A percentile compares a stretch with the other conserved stretches of the same genome.
Evolutionary conservation across 108 stramenopile species (phyloP).

Genomic region (Pseudonitzschia delicatissima): DNA sequence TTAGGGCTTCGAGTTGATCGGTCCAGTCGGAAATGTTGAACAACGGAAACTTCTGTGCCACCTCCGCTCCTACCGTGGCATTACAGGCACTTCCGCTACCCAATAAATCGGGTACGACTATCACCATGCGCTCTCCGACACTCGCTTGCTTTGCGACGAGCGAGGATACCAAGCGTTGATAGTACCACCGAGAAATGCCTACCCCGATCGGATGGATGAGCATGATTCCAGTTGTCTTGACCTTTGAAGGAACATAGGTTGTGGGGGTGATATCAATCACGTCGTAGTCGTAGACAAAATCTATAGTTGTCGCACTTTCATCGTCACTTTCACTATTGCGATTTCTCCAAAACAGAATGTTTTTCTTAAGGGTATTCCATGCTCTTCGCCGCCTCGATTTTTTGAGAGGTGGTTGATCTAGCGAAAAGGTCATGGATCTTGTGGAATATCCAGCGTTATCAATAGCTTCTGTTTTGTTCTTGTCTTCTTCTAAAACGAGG

Average conservation of each 20-base stretch:
- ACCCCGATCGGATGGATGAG: slow-evolving; percentile 67
- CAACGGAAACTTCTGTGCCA: slow-evolving; percentile 29
- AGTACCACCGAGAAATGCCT: slow-evolving; percentile 60
- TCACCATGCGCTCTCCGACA: neutral
- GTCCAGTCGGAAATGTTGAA: slow-evolving; percentile 58
- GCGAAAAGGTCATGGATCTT: neutral
- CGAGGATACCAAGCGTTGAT: slow-evolving; percentile 45
- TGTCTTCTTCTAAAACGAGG: neutral
- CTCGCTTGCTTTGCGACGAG: slow-evolving; percentile 3
- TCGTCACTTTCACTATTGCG: neutral
- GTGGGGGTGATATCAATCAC: slow-evolving; percentile 1
- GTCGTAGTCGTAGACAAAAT: slow-evolving; percentile 18
- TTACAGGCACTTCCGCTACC: slow-evolving; percentile 50
- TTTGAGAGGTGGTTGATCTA: neutral
- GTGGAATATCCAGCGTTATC: neutral
- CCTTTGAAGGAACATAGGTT: neutral
- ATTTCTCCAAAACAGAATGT: neutral
- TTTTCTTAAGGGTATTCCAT: neutral
- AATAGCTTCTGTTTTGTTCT: too few relatives aligned
- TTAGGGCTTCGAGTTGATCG: slow-evolving; percentile 38
- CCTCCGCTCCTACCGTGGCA: slow-evolving; percentile 12
- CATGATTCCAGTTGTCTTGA: slow-evolving; percentile 39
- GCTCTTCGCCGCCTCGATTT: neutral
- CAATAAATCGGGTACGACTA: slow-evolving; percentile 53
- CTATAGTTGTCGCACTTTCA: neutral